Percentiles rank a stretch among this genome's conserved stretches.
These are phyloP conservation scores for Bryoglossum gracile DNA, from an alignment of 495 filamentous ascomycete genomes.

Conservation along the genomic window DNA sequence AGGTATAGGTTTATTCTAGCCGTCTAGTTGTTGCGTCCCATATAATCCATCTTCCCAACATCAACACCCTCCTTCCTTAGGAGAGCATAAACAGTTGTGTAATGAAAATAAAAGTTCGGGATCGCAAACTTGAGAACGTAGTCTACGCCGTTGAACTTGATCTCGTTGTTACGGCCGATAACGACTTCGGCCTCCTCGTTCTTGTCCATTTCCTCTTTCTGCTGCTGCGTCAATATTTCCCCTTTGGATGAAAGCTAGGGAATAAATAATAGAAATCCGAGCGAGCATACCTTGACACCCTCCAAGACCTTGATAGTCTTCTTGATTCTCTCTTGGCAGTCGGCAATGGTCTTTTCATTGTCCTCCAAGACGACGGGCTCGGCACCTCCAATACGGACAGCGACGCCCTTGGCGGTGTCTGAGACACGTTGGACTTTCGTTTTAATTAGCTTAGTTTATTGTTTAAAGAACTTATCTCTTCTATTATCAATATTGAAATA, in stretches of 20 bases:
- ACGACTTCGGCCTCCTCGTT: conserved; percentile 27
- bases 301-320: conserved; percentile 34
- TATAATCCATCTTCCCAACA: conserved; percentile 48
- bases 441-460: background rate
- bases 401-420: conserved; percentile 26
- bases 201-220: conserved; percentile 27
- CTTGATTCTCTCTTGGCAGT: conserved; percentile 33
- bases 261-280: background rate
- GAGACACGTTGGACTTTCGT: conserved; percentile 26
- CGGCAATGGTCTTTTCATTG: conserved; percentile 33
- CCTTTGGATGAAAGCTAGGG: background rate
- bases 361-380: conserved; percentile 26
- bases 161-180: conserved; percentile 14
- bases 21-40: conserved; percentile 25
- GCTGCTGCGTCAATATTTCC: background rate
- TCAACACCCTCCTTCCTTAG: conserved; percentile 48
- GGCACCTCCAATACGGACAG: conserved; percentile 26
- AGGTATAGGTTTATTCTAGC: too few species aligned
- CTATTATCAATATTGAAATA: background rate
- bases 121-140: conserved; percentile 35
- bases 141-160: conserved; percentile 6
- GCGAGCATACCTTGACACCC: conserved; percentile 18
- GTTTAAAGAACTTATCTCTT: background rate
- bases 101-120: conserved; percentile 56
- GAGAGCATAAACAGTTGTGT: conserved; percentile 47